Evolutionary conservation across 108 stramenopile species (phyloP).

Genomic region (Conticribra weissflogii): DNA sequence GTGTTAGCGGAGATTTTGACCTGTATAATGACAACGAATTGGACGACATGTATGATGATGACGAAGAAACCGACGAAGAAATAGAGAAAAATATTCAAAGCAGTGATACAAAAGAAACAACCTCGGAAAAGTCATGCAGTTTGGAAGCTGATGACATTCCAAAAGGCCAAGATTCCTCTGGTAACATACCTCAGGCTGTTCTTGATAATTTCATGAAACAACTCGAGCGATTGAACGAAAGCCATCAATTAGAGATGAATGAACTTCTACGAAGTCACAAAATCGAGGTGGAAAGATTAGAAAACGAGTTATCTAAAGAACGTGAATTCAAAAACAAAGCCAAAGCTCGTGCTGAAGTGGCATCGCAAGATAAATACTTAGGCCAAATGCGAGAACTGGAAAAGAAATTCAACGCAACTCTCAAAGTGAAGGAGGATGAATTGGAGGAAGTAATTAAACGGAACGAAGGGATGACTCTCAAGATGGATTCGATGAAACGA

Average conservation of each 20-base stretch:
- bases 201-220: constrained; percentile 80
- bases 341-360: constrained; percentile 38
- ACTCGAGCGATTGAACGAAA: constrained; percentile 75
- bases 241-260: constrained; percentile 67
- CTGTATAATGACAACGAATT: constrained; percentile 41
- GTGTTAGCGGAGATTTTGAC: constrained; percentile 11
- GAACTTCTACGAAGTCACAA: constrained; percentile 55
- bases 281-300: constrained; percentile 40
- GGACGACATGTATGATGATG: constrained; percentile 51
- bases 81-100: background rate
- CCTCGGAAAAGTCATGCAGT: background rate
- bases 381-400: constrained; percentile 51
- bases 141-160: constrained; percentile 4
- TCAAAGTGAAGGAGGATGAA: constrained; percentile 49
- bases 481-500: constrained; percentile 61
- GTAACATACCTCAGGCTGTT: constrained; percentile 36
- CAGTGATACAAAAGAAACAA: background rate
- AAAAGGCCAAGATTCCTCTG: background rate
- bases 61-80: constrained; percentile 29
- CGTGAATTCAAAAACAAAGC: constrained; percentile 43
- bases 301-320: constrained; percentile 23
- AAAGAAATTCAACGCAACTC: constrained; percentile 28
- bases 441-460: constrained; percentile 37
- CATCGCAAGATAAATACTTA: constrained; percentile 53
- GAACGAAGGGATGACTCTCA: constrained; percentile 51